Conservation (phyloP, 306 rosid species). For the Albizia julibrissin region DNA sequence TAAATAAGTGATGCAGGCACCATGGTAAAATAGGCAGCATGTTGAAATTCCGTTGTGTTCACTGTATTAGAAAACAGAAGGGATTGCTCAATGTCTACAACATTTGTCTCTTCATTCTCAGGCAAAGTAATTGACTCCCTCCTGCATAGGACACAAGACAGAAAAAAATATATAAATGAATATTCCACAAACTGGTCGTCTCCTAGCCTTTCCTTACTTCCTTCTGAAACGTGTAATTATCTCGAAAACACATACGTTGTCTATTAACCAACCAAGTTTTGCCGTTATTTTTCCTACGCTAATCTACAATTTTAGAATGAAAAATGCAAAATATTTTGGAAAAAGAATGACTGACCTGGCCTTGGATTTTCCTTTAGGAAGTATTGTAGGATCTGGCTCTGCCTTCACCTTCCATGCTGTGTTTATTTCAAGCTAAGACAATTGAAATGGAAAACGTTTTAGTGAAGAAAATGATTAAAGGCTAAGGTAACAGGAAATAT, state of each 20-base stretch:
- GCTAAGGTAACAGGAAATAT: background rate
- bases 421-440: conserved; percentile 56
- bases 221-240: background rate
- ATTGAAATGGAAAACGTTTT: background rate
- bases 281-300: background rate
- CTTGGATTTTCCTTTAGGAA: conserved; percentile 72
- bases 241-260: background rate
- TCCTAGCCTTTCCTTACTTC: background rate
- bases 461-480: background rate
- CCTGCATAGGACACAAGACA: conserved; percentile 40
- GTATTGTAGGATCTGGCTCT: conserved; percentile 59
- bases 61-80: conserved; percentile 42
- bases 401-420: conserved; percentile 60
- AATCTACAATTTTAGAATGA: background rate
- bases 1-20: conserved; percentile 30
- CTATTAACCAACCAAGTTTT: background rate
- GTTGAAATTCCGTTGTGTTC: conserved; percentile 52
- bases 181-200: background rate
- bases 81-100: conserved; percentile 55
- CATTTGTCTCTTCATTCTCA: conserved; percentile 45
- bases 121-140: conserved; percentile 69
- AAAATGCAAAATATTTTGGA: conserved; percentile 16
- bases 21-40: conserved; percentile 62
- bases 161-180: conserved; percentile 9
- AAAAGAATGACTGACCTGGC: conserved; percentile 62